Evolutionary conservation across 2,329 filamentous ascomycete genomes (phyloP).

Genomic region (Ophiostoma himal-ulmi): DNA sequence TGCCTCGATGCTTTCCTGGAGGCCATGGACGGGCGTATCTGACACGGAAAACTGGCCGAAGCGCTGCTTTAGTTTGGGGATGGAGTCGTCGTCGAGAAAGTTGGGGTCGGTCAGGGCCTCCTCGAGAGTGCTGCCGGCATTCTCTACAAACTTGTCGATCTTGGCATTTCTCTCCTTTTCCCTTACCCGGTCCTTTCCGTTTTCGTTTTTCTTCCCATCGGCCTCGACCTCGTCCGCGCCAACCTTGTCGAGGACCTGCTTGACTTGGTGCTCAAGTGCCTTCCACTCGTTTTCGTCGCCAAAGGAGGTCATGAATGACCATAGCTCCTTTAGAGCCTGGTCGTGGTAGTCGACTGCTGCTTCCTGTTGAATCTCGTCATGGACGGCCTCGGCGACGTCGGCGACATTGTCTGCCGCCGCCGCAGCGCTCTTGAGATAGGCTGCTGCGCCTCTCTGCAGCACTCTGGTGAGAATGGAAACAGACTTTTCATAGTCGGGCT

Average conservation of each 20-base stretch:
- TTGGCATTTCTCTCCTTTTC: slow-evolving; percentile 51
- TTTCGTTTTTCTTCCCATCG: neutral
- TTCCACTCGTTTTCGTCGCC: slow-evolving; percentile 71
- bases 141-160: slow-evolving; percentile 61
- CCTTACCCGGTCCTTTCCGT: neutral
- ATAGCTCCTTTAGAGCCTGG: slow-evolving; percentile 70
- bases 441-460: slow-evolving; percentile 68
- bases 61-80: slow-evolving; percentile 52
- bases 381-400: slow-evolving; percentile 44
- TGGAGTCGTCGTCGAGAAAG: slow-evolving; percentile 58
- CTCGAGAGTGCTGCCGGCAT: slow-evolving; percentile 69
- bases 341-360: slow-evolving; percentile 66
- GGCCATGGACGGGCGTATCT: slow-evolving; percentile 30
- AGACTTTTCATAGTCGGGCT: slow-evolving; percentile 77
- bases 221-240: slow-evolving; percentile 48
- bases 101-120: slow-evolving; percentile 77
- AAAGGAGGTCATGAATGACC: slow-evolving; percentile 73
- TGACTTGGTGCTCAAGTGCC: slow-evolving; percentile 61
- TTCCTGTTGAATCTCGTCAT: slow-evolving; percentile 34
- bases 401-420: slow-evolving; percentile 62
- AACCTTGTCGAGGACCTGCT: slow-evolving; percentile 55
- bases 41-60: neutral
- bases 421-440: slow-evolving; percentile 58
- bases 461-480: slow-evolving; percentile 72
- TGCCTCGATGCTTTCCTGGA: slow-evolving; percentile 62